Conservation (phyloP, 768 basidiomycete genomes). For the Pilatotrama ljubarskyi region DNA sequence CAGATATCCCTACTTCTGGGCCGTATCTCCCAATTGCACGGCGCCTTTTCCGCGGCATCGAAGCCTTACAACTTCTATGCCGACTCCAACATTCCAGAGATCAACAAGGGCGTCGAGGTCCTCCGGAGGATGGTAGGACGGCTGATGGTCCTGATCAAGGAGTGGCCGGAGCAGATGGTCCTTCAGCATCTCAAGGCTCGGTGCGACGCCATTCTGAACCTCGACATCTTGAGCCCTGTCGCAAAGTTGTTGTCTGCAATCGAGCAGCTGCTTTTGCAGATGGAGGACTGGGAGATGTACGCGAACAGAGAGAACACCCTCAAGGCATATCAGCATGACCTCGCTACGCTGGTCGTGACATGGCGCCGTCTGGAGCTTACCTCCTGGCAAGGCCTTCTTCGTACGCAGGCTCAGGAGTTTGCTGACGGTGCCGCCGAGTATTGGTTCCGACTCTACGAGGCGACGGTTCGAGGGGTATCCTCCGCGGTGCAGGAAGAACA, state of each 20-base stretch:
- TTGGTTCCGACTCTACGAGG: slow-evolving; percentile 92
- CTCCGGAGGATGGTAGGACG: slow-evolving; percentile 52
- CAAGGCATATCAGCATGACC: slow-evolving; percentile 57
- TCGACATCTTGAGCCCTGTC: slow-evolving; percentile 68
- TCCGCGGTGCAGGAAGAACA: slow-evolving; percentile 45
- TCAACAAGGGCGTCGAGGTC: slow-evolving; percentile 56
- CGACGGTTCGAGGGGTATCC: slow-evolving; percentile 62
- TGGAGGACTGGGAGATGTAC: slow-evolving; percentile 95
- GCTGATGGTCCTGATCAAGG: slow-evolving; percentile 57
- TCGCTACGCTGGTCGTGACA: slow-evolving; percentile 75
- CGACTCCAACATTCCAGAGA: slow-evolving; percentile 74
- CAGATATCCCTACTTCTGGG: slow-evolving; percentile 48
- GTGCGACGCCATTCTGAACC: slow-evolving; percentile 61
- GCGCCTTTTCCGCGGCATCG: slow-evolving; percentile 18
- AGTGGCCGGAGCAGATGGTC: slow-evolving; percentile 99
- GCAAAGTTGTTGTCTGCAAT: slow-evolving; percentile 81
- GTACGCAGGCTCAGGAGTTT: slow-evolving; percentile 59
- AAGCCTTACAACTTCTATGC: slow-evolving; percentile 72
- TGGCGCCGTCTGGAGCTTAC: slow-evolving; percentile 91
- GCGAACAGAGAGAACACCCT: slow-evolving; percentile 91
- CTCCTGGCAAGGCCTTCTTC: slow-evolving; percentile 81
- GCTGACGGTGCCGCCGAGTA: slow-evolving; percentile 57
- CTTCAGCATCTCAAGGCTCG: slow-evolving; percentile 79
- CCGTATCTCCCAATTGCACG: slow-evolving; percentile 36
- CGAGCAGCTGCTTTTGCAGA: slow-evolving; percentile 83